Evolutionary conservation across 345 rosid genomes (phyloP), one percentile per base, ranked within the genome.

Genomic region (Barbarea vulgaris): DNA sequence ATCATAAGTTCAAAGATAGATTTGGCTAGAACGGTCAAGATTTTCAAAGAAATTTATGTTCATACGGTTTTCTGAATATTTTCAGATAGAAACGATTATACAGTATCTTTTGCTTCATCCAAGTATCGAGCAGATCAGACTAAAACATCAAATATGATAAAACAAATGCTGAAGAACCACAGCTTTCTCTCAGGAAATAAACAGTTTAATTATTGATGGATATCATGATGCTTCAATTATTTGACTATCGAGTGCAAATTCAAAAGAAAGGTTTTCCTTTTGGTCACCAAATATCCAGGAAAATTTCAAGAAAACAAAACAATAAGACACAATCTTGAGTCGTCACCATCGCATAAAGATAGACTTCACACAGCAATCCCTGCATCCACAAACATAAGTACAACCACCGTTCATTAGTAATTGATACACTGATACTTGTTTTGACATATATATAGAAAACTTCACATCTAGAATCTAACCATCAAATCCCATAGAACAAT

Each of bases 321-420:
- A 56, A 63, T 44, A 70, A 64, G 57, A 64, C 76, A 55, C 42
- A 77, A 62, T 70, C 76, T 77, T 47, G 66, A 77, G 34, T 64
- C 44, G 37, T 77, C 76, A 48, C 70, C 76, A 62, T 77, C 52
- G 37, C 67, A 63, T 64, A 54, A 69, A 70, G 65, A 44, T 31
- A 69, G 58, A 46, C 27, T 68, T 75, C 74, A 76, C 79, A 75
- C 12, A 51, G 28, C 74, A 70, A 55, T 22, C 41, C 22, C 76
- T 70, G 72, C 72, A 64, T 64, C 10, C 72, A 47, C 4, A 77
- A 19, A 47, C 72, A 63, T 4, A 62, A 67, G 3, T 8, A 59
- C 6, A 3, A 61, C 21, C 70, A 74, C 22, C 60, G 25, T 3
- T 21, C 58, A 41, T 76, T 4, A 76, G 58, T 63, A 22, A 63